Base-by-base conservation (phyloP, 306 rosid genomes). In the Vachellia pachyceras region DNA sequence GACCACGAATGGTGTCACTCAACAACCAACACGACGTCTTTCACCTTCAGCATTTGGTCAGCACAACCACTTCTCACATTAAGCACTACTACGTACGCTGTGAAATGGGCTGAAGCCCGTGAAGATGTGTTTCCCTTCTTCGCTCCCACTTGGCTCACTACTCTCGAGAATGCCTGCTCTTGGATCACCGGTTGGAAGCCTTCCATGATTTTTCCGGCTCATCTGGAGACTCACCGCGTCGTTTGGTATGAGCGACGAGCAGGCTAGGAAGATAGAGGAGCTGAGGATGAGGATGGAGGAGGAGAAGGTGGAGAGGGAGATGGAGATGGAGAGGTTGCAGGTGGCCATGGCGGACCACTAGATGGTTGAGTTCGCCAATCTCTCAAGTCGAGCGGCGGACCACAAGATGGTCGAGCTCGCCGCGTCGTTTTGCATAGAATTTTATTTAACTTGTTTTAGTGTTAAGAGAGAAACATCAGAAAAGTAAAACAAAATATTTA, bases 61-160 rank as follows among this genome's bases (percentile, higher is more conserved):
- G 91, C 0, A 84, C 9, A 17, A 88, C 85, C 45, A 91, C 92
- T 0, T 3, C 83, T 10, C 94, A 91, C n/a, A 49, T 85, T 37
- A 90, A 94, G 74, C 88, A 87, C 5, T 94, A 86, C 72, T n/a
- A n/a, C n/a, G n/a, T 94, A 89, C 79, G 84, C 89, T 1, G 82
- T 90, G 3, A 94, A 91, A 79, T 94, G 97, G 98, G 90, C 90
- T 1, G 29, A 79, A 0, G 97, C 92, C 10, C 88, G 46, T n/a
- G 90, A 86, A 20, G 92, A 94, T 22, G 94, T 88, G 5, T 70
- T 89, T 0, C 88, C 89, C 0, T 94, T 94, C 86, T 94, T 89
- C 55, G 41, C 84, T 3, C 91, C 90, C 0, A 45, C 75, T 0
- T 72, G 76, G 76, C 22, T 29, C 42, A 46, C 25, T n/a, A 61